Evolutionary conservation across 345 rosid species (phyloP), one percentile per base, ranked within the genome.

Genomic region (Microthlaspi erraticum): DNA sequence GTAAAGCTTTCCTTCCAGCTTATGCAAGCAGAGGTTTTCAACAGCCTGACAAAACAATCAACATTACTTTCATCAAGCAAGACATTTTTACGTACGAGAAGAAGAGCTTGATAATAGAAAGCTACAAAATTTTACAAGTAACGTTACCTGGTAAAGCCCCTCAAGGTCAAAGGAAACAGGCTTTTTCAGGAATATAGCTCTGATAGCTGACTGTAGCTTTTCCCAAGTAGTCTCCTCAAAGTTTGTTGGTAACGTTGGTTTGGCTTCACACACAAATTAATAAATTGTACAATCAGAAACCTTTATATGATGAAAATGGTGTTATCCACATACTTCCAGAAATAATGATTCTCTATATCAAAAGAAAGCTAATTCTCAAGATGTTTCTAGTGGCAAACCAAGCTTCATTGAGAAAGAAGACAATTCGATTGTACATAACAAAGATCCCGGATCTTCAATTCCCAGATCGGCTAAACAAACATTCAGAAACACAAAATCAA

Each of bases 211-310:
- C 79, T 89, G 90, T 45, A 94, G 81, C 80, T 80, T 87, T 76
- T 88, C 85, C 99, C 99, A 94, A 10, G 98, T 91, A 53, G 78
- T 85, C 79, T 87, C 97, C 82, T 94, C 99, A 65, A 91, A 94
- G 72, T 89, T 85, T 36, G 85, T 60, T 16, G 99, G 99, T 69
- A 87, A 48, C 8, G 81, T 84, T 13, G 98, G 99, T 83, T 91
- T 94, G 69, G 84, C 99, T 94, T 79, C 80, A 83, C 11, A 45
- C 8, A 67, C 33, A 52, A 19, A 56, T 18, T 53, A 44, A 77
- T 32, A 58, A 60, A 60, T n/a, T n/a, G 55, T 54, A 61, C 10
- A 31, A 56, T 70, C 23, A 36, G 38, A 64, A 48, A 11, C 26
- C 33, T 59, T 7, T 6, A n/a, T 49, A 41, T 43, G 5, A 64